A percentile compares a stretch with the other conserved stretches of the same genome.
phyloP scores from a whole-genome alignment of 73 alveolate species.

The Tetrahymena borealis region DNA sequence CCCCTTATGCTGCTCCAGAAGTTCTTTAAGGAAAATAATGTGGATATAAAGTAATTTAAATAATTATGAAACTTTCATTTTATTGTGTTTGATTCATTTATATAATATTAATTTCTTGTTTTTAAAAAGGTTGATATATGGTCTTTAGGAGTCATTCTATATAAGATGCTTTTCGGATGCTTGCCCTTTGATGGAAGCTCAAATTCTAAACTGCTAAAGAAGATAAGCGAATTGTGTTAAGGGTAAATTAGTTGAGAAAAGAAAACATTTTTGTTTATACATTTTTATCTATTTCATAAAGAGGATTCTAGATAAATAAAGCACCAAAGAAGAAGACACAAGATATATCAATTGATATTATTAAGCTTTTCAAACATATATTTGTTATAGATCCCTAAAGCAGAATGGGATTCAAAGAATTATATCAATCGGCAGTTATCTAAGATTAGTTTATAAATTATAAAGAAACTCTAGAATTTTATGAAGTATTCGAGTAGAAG shows the following conservation, averaged over 20 bases:
- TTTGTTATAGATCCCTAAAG: not conserved
- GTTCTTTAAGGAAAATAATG: not conserved
- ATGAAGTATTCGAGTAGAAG: not conserved
- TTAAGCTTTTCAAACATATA: not conserved
- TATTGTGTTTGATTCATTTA: not conserved
- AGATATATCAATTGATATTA: not conserved
- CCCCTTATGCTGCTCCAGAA: not conserved
- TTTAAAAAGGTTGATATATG: conserved; percentile 57
- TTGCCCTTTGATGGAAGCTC: conserved; percentile 47
- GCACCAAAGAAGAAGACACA: not conserved
- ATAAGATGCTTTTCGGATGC: conserved; percentile 21
- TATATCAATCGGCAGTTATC: not conserved
- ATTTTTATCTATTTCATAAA: not conserved
- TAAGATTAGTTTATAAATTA: not conserved
- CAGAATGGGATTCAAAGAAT: not conserved
- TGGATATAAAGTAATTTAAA: not conserved
- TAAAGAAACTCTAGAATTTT: not conserved
- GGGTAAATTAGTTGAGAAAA: not conserved
- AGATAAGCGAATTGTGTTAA: not conserved
- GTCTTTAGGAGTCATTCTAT: conserved; percentile 47
- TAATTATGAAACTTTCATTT: not conserved
- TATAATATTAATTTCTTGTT: not conserved
- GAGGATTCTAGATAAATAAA: not conserved
- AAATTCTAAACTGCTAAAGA: not conserved
- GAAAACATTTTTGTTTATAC: not conserved